These are phyloP conservation scores for Colletotrichum falcatum DNA, from an alignment of 2,329 filamentous ascomycete species.

Conservation along the genomic window DNA sequence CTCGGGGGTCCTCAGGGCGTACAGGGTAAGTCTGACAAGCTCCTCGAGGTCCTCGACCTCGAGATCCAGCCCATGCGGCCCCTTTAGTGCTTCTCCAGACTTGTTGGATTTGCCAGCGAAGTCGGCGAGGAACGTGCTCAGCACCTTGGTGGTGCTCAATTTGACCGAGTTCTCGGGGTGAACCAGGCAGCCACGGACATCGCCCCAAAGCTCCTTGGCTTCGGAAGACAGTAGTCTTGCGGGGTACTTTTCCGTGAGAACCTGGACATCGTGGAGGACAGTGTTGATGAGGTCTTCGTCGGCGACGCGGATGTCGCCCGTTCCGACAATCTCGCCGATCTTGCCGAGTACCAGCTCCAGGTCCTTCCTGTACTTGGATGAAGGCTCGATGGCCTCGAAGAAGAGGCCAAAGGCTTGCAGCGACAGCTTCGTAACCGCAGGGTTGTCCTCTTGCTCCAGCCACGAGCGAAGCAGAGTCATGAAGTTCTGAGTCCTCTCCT, in stretches of 20 bases:
- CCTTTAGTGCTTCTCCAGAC: conserved; percentile 70
- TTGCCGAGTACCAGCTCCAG: conserved; percentile 70
- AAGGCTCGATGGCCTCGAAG: conserved; percentile 75
- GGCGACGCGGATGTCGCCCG: conserved; percentile 63
- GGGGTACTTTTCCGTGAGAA: conserved; percentile 76
- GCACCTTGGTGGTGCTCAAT: conserved; percentile 78
- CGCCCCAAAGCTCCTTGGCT: conserved; percentile 76
- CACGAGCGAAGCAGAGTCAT: conserved; percentile 78
- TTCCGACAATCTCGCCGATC: conserved; percentile 64
- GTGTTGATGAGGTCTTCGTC: conserved; percentile 82
- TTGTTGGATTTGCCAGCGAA: conserved; percentile 73
- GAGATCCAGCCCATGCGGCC: conserved; percentile 78
- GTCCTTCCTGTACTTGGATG: conserved; percentile 74
- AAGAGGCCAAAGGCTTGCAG: conserved; percentile 87
- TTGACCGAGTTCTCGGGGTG: conserved; percentile 82
- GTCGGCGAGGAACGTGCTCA: conserved; percentile 83
- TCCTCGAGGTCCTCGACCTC: conserved; percentile 72
- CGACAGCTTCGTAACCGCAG: conserved; percentile 76
- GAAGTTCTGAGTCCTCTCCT: conserved; percentile 77
- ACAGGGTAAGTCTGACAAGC: conserved; percentile 63
- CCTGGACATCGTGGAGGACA: conserved; percentile 75
- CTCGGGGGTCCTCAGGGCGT: conserved; percentile 70
- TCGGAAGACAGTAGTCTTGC: conserved; percentile 70
- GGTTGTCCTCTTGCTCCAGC: conserved; percentile 80
- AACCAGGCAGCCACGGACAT: conserved; percentile 75